A percentile compares a stretch with the other conserved stretches of the same genome.
These are phyloP conservation scores for Eragrostis curvula DNA, from an alignment of 176 grass and related monocot species.

Conservation along the genomic window DNA sequence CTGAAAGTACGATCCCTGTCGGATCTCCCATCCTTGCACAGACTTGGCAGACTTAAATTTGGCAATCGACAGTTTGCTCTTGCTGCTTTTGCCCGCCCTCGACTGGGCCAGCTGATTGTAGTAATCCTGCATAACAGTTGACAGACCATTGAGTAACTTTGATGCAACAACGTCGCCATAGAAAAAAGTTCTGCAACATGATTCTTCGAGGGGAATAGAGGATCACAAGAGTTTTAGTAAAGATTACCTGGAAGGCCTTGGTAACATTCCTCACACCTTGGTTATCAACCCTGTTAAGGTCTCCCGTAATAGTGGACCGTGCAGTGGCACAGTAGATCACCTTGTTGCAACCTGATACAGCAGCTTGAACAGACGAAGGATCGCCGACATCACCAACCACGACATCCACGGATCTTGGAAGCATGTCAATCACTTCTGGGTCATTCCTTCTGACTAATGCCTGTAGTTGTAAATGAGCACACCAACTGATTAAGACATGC, in stretches of 20 bases:
- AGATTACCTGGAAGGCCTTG: conserved; percentile 85
- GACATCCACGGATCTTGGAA: conserved; percentile 82
- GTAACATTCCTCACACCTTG: conserved; percentile 84
- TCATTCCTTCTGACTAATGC: conserved; percentile 89
- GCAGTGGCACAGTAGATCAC: conserved; percentile 95
- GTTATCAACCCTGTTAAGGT: conserved; percentile 93
- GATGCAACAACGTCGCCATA: neutral
- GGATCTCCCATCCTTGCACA: conserved; percentile 82
- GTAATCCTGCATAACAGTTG: conserved; percentile 75
- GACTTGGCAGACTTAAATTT: conserved; percentile 85
- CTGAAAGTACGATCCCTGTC: conserved; percentile 77
- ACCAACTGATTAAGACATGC: neutral
- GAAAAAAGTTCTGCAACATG: neutral
- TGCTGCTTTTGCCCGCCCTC: conserved; percentile 99
- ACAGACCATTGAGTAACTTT: neutral
- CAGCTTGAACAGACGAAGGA: conserved; percentile 61
- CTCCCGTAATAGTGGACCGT: conserved; percentile 82
- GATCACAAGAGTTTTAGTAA: conserved; percentile 8
- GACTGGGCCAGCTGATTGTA: conserved; percentile 88
- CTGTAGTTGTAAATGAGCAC: conserved; percentile 27
- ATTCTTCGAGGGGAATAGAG: neutral
- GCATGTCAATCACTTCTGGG: conserved; percentile 79
- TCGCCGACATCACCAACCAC: conserved; percentile 92
- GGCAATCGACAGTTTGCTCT: conserved; percentile 88
- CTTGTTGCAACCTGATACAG: conserved; percentile 89